Evolutionary conservation across 1,139 yeast species (phyloP).

Genomic region (Keqinozyma sinolaborantium): DNA sequence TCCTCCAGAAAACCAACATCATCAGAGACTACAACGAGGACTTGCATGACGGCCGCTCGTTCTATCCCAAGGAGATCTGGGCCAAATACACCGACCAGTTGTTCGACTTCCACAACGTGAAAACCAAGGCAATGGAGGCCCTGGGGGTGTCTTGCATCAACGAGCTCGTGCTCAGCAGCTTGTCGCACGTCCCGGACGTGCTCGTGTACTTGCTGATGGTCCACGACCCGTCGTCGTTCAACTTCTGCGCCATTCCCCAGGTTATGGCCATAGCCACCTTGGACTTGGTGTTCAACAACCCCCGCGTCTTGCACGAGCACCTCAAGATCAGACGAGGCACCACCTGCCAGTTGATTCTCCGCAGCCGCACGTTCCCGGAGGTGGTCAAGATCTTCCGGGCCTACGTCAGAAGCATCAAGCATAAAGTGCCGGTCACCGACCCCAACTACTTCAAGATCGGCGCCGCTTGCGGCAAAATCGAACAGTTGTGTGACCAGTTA

Average conservation of each 20-base stretch:
- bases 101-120: constrained; percentile 46
- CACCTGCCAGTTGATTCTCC: constrained; percentile 72
- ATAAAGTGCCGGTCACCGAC: constrained; percentile 72
- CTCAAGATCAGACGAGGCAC: constrained; percentile 94
- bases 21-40: constrained; percentile 96
- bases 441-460: constrained; percentile 86
- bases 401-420: constrained; percentile 74
- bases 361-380: constrained; percentile 71
- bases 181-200: constrained; percentile 75
- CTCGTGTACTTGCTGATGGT: constrained; percentile 73
- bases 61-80: constrained; percentile 98
- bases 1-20: constrained; percentile 91
- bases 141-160: constrained; percentile 72
- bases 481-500: constrained; percentile 76
- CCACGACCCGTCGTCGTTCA: constrained; percentile 78
- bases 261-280: constrained; percentile 97
- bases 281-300: constrained; percentile 81
- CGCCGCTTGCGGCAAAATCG: constrained; percentile 81
- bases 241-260: constrained; percentile 96
- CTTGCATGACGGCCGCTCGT: constrained; percentile 84
- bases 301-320: constrained; percentile 61
- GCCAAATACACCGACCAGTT: constrained; percentile 65
- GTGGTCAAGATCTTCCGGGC: constrained; percentile 73
- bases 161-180: constrained; percentile 76
- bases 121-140: constrained; percentile 35